phyloP scores from a whole-genome alignment of 345 rosid species.

The Populus nigra region DNA sequence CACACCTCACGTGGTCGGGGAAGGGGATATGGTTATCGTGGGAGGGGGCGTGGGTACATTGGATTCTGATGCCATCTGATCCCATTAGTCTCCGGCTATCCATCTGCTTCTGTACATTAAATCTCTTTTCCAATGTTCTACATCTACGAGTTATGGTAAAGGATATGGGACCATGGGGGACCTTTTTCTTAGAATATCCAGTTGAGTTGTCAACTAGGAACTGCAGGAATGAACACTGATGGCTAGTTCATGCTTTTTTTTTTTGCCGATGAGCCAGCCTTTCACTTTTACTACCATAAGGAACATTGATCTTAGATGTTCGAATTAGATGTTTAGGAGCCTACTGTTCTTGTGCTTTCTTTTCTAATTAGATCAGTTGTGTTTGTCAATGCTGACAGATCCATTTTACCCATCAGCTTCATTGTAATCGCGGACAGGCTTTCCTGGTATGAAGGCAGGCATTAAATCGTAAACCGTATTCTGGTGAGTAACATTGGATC shows the following conservation, averaged over 20 bases:
- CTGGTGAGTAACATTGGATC: too few species aligned
- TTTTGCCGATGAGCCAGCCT: constrained; percentile 18
- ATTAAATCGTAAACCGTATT: too few species aligned
- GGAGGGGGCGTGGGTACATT: constrained; percentile 28
- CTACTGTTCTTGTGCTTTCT: background rate
- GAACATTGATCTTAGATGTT: background rate
- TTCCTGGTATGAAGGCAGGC: too few species aligned
- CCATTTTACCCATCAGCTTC: background rate
- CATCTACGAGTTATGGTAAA: constrained; percentile 3
- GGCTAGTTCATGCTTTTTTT: constrained; percentile 23
- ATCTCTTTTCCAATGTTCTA: constrained; percentile 1
- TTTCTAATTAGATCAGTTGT: background rate
- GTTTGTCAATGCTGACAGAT: background rate
- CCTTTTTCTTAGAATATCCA: constrained; percentile 3
- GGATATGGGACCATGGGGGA: constrained; percentile 5
- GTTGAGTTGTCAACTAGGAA: constrained; percentile 13
- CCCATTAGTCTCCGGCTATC: constrained; percentile 1
- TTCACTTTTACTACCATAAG: background rate
- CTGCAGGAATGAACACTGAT: constrained; percentile 1
- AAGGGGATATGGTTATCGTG: constrained; percentile 35
- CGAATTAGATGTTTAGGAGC: background rate
- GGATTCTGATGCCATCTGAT: constrained; percentile 15
- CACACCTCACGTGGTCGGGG: constrained; percentile 18
- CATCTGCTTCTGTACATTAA: background rate
- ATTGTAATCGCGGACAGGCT: background rate